phyloP scores from a whole-genome alignment of 192 early-diverging fungal genomes.

The Coemansia sp. region DNA sequence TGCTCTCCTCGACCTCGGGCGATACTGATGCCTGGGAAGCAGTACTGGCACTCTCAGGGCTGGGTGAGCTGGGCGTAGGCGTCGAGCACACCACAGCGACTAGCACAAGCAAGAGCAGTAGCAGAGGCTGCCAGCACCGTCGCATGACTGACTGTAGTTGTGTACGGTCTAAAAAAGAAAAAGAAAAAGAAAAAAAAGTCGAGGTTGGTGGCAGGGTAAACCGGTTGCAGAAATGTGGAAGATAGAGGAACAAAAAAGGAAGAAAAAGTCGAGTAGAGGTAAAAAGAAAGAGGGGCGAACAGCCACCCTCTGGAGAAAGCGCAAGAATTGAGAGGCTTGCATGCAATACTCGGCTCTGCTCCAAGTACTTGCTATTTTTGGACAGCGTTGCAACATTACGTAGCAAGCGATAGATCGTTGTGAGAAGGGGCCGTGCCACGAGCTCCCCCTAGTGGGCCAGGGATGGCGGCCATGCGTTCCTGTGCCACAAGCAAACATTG shows the following conservation, averaged over 20 bases:
- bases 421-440: not conserved
- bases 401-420: not conserved
- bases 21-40: not conserved
- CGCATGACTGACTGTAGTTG: not conserved
- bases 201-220: too few species aligned
- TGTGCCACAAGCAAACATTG: constrained; percentile 1
- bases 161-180: not conserved
- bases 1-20: constrained; percentile 1
- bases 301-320: not conserved
- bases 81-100: not conserved
- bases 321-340: not conserved
- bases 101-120: constrained; percentile 9
- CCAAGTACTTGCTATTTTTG: not conserved
- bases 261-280: not conserved
- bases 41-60: not conserved
- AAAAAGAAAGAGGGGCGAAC: not conserved
- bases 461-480: not conserved
- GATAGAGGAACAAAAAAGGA: not conserved
- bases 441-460: not conserved
- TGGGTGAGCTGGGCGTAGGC: not conserved
- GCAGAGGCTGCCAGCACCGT: not conserved
- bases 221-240: not conserved
- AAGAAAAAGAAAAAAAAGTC: not conserved
- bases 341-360: not conserved
- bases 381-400: not conserved